Conservation (phyloP, 371 early-diverging fungal genomes). For the Mucor circinelloides region DNA sequence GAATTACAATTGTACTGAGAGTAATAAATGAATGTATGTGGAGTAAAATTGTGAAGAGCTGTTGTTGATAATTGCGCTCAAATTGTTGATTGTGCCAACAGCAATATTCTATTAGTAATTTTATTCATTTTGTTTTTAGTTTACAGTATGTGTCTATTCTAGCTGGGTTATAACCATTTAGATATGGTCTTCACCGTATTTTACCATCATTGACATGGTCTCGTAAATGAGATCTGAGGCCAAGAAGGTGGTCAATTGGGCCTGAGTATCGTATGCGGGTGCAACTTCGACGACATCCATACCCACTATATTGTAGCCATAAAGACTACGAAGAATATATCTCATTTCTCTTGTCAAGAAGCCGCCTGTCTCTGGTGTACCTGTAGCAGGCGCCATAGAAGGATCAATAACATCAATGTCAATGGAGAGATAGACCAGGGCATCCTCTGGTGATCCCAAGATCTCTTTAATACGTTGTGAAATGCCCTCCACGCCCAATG, state of each 20-base stretch:
- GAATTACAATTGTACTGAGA: no score
- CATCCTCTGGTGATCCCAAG: slow-evolving; percentile 37
- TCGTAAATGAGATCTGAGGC: slow-evolving; percentile 53
- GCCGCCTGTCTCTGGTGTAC: slow-evolving; percentile 59
- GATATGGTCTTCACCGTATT: slow-evolving; percentile 23
- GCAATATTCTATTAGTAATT: no score
- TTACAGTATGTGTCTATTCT: neutral
- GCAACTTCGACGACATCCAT: slow-evolving; percentile 54
- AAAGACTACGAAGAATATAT: slow-evolving; percentile 46
- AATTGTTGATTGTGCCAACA: no score
- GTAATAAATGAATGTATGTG: no score
- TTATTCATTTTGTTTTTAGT: neutral
- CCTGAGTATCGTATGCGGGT: slow-evolving; percentile 55
- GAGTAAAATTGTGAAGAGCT: no score
- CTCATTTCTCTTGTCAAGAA: slow-evolving; percentile 52
- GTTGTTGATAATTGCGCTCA: no score
- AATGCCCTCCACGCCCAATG: slow-evolving; percentile 50
- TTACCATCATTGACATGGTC: slow-evolving; percentile 49
- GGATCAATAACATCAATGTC: slow-evolving; percentile 61
- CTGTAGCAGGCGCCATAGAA: slow-evolving; percentile 55
- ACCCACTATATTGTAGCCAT: slow-evolving; percentile 47
- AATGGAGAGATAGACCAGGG: slow-evolving; percentile 47
- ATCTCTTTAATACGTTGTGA: slow-evolving; percentile 44
- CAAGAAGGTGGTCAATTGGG: slow-evolving; percentile 50
- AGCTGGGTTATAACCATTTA: neutral